Evolutionary conservation across 805 yeast genomes (phyloP).

Genomic region (Wickerhamiella vanderwaltii): DNA sequence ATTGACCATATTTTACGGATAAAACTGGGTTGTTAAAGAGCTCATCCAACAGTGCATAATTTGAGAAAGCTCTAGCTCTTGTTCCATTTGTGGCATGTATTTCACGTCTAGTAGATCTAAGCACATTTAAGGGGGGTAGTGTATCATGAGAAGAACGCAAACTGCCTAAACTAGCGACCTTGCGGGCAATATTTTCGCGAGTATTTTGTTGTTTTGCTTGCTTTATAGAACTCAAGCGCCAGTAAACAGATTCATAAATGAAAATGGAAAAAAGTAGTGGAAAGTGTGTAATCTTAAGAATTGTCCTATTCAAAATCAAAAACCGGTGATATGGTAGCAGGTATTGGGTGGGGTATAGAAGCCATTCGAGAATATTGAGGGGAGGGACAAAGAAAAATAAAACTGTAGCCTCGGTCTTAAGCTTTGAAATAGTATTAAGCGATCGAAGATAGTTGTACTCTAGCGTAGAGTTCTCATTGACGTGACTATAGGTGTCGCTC

Average conservation of each 20-base stretch:
- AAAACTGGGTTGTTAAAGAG: constrained; percentile 9
- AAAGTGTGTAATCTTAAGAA: constrained; percentile 30
- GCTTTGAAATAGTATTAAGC: constrained; percentile 29
- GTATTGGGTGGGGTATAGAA: constrained; percentile 26
- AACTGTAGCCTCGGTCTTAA: constrained; percentile 29
- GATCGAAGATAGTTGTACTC: constrained; percentile 30
- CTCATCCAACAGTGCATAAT: constrained; percentile 10
- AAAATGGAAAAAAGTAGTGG: constrained; percentile 28
- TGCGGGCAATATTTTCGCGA: neutral
- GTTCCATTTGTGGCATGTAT: neutral
- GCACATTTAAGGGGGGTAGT: constrained; percentile 1
- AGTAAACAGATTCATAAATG: constrained; percentile 24
- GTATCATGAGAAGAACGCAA: neutral
- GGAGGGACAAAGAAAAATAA: constrained; percentile 30
- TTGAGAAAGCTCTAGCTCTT: constrained; percentile 1
- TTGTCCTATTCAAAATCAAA: constrained; percentile 25
- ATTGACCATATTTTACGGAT: constrained; percentile 9
- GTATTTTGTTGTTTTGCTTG: neutral
- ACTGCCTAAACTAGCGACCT: constrained; percentile 7
- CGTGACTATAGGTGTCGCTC: constrained; percentile 29
- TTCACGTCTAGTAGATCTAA: neutral
- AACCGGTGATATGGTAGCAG: constrained; percentile 25
- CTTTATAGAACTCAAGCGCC: constrained; percentile 11
- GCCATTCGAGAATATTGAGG: constrained; percentile 27
- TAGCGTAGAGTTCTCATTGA: constrained; percentile 27